Conservation (phyloP, 2,329 filamentous ascomycete species). For the Colletotrichum sp. region DNA sequence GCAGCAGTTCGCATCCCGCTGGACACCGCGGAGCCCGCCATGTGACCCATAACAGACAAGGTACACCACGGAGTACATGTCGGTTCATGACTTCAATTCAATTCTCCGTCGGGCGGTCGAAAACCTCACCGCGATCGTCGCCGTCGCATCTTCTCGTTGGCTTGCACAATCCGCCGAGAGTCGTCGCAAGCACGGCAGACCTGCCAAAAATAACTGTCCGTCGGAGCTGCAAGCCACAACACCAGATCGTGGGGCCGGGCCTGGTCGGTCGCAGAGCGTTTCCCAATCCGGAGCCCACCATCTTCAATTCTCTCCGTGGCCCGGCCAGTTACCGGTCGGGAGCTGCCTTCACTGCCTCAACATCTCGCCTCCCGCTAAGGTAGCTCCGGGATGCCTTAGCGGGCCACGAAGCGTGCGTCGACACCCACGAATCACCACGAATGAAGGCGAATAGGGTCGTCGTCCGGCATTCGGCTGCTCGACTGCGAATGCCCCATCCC, state of each 20-base stretch:
- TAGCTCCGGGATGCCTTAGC: not conserved
- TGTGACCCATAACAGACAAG: not conserved
- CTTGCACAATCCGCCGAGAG: not conserved
- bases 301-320: not conserved
- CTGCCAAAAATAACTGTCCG: constrained; percentile 6
- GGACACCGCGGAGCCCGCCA: not conserved
- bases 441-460: not conserved
- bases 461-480: constrained; percentile 11
- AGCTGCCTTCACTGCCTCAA: not conserved
- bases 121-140: not conserved
- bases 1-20: not conserved
- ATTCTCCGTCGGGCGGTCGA: not conserved
- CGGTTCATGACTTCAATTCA: not conserved
- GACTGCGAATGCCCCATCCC: not conserved
- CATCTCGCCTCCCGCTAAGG: not conserved
- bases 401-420: constrained; percentile 10
- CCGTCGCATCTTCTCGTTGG: not conserved
- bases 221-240: constrained; percentile 4
- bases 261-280: not conserved
- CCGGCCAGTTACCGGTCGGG: not conserved
- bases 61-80: not conserved
- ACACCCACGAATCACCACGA: not conserved
- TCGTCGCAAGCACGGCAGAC: not conserved
- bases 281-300: not conserved
- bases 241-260: not conserved